Percentiles rank a stretch among this genome's conserved stretches.
These are phyloP conservation scores for Ophiosphaerella narmari DNA, from an alignment of 2,329 filamentous ascomycete genomes.

Conservation along the genomic window DNA sequence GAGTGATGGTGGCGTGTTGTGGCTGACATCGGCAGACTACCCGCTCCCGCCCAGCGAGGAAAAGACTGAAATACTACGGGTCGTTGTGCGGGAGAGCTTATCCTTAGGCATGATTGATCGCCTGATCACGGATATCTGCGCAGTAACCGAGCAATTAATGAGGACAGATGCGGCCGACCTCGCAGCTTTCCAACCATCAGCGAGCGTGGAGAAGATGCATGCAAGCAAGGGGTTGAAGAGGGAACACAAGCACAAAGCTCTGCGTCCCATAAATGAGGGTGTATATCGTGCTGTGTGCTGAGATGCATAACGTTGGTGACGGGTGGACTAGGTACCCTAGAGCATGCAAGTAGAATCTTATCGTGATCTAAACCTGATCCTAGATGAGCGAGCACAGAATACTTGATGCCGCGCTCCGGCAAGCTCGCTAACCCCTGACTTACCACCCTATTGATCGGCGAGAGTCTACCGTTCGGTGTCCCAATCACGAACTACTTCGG, in stretches of 20 bases:
- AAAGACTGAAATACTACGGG: conserved; percentile 67
- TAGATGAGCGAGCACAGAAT: no score
- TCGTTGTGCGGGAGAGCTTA: conserved; percentile 70
- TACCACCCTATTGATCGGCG: not conserved
- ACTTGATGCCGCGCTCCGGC: no score
- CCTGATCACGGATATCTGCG: conserved; percentile 64
- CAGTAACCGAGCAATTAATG: conserved; percentile 66
- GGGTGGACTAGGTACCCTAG: not conserved
- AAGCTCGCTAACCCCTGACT: not conserved
- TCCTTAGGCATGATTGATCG: conserved; percentile 69
- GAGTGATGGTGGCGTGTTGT: not conserved
- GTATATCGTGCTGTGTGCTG: conserved; percentile 57
- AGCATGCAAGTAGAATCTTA: not conserved
- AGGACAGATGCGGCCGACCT: conserved; percentile 58
- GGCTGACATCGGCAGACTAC: conserved; percentile 56
- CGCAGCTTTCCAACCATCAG: conserved; percentile 51
- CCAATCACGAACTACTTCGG: not conserved
- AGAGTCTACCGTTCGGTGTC: not conserved
- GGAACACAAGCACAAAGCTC: conserved; percentile 52
- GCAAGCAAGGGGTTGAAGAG: conserved; percentile 41
- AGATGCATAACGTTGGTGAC: not conserved
- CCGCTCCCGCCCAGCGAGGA: conserved; percentile 66
- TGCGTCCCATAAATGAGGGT: conserved; percentile 52
- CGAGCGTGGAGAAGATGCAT: conserved; percentile 51
- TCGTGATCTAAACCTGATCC: no score